Evolutionary conservation across 148 eudicot species (phyloP).

Genomic region (Dianthus caryophyllus): DNA sequence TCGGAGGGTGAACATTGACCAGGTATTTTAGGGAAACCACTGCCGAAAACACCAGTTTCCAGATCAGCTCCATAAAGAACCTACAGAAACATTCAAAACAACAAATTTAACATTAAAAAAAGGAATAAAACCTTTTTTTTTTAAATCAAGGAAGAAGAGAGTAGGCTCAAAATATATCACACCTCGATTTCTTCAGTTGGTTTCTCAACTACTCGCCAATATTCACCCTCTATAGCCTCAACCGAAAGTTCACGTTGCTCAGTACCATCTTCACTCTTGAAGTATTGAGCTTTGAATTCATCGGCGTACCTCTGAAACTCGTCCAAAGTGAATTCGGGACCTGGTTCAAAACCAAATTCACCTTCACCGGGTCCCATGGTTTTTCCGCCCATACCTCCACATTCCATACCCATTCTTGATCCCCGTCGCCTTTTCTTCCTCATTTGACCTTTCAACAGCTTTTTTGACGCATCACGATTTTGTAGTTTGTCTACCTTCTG

Average conservation of each 20-base stretch:
- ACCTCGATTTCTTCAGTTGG: constrained; percentile 99
- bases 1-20: constrained; percentile 42
- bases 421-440: constrained; percentile 76
- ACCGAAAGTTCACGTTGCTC: constrained; percentile 59
- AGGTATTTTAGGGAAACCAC: constrained; percentile 76
- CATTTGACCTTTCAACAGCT: constrained; percentile 36
- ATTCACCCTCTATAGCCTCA: constrained; percentile 92
- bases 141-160: neutral
- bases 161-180: constrained; percentile 17
- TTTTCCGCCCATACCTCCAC: constrained; percentile 35
- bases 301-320: constrained; percentile 78
- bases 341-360: constrained; percentile 91
- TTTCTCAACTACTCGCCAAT: constrained; percentile 94
- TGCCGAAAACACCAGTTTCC: constrained; percentile 93
- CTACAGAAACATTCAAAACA: constrained; percentile 29
- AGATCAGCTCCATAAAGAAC: constrained; percentile 97
- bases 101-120: constrained; percentile 10
- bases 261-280: constrained; percentile 35
- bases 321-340: constrained; percentile 81
- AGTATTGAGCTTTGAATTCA: constrained; percentile 75
- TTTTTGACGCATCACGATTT: constrained; percentile 62
- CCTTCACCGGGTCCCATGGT: constrained; percentile 24
- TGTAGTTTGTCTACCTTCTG: constrained; percentile 95
- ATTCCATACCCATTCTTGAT: constrained; percentile 46
- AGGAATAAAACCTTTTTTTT: neutral